Conservation (phyloP, 345 rosid species). For the Draba incana region DNA sequence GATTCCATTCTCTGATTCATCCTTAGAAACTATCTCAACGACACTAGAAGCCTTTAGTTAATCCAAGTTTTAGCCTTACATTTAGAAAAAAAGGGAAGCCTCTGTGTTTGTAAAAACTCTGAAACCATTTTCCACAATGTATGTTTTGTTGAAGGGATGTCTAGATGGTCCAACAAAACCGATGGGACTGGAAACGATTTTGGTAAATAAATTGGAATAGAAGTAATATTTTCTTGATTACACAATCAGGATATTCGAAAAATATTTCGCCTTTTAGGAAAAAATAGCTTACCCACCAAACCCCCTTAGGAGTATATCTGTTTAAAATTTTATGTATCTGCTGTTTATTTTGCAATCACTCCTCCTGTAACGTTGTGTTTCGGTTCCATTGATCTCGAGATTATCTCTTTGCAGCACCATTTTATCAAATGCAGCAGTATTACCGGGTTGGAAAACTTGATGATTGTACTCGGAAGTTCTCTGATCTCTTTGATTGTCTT, state of each 20-base stretch:
- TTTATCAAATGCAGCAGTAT: conserved; percentile 86
- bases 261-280: conserved; percentile 15
- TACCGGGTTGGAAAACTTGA: conserved; percentile 71
- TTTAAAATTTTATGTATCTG: no score
- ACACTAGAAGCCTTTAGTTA: background rate
- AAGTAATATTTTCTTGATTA: background rate
- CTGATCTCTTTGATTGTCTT: conserved; percentile 64
- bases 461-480: conserved; percentile 68
- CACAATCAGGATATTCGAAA: background rate
- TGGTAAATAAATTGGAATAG: background rate
- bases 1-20: conserved; percentile 28
- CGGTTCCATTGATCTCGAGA: no score
- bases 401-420: conserved; percentile 66
- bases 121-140: conserved; percentile 29
- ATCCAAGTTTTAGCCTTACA: background rate
- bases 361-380: no score
- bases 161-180: conserved; percentile 43
- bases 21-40: background rate
- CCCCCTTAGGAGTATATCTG: no score
- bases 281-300: background rate
- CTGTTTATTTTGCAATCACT: no score
- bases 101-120: conserved; percentile 17
- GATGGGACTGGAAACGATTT: conserved; percentile 29
- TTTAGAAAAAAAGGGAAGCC: background rate
- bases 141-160: conserved; percentile 42